phyloP scores from a whole-genome alignment of 2,329 filamentous ascomycete genomes.

The Trichothecium roseum region DNA sequence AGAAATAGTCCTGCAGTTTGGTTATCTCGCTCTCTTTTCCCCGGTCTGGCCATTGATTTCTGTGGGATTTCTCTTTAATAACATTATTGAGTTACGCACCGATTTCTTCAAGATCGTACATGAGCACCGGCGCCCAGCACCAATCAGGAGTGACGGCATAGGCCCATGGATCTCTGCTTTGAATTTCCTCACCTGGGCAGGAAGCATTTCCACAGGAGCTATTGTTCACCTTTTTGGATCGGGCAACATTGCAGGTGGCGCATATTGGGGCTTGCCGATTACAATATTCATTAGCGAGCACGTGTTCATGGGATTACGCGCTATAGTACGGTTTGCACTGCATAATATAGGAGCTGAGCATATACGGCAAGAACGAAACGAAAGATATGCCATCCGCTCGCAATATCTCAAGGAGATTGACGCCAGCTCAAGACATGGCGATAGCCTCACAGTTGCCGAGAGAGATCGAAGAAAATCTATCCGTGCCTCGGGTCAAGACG shows the following conservation, averaged over 20 bases:
- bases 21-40: conserved; percentile 63
- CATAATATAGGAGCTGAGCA: conserved; percentile 27
- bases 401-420: conserved; percentile 29
- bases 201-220: conserved; percentile 61
- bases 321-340: conserved; percentile 23
- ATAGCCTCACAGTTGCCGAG: conserved; percentile 22
- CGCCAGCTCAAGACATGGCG: conserved; percentile 20
- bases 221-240: conserved; percentile 62
- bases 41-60: conserved; percentile 68
- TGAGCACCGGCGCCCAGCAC: conserved; percentile 61
- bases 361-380: conserved; percentile 26
- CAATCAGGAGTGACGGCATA: conserved; percentile 61
- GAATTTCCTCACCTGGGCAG: conserved; percentile 60
- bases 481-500: conserved; percentile 18
- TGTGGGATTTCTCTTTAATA: conserved; percentile 63
- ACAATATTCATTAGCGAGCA: conserved; percentile 67
- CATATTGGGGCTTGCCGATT: conserved; percentile 56
- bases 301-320: conserved; percentile 52
- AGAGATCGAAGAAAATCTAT: conserved; percentile 26
- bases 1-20: conserved; percentile 65
- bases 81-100: conserved; percentile 64
- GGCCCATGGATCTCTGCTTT: conserved; percentile 63
- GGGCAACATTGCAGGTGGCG: conserved; percentile 43
- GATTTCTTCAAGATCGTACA: conserved; percentile 69
- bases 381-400: conserved; percentile 25